phyloP scores from a whole-genome alignment of 2,329 filamentous ascomycete species.

The Aureobasidium sp. region DNA sequence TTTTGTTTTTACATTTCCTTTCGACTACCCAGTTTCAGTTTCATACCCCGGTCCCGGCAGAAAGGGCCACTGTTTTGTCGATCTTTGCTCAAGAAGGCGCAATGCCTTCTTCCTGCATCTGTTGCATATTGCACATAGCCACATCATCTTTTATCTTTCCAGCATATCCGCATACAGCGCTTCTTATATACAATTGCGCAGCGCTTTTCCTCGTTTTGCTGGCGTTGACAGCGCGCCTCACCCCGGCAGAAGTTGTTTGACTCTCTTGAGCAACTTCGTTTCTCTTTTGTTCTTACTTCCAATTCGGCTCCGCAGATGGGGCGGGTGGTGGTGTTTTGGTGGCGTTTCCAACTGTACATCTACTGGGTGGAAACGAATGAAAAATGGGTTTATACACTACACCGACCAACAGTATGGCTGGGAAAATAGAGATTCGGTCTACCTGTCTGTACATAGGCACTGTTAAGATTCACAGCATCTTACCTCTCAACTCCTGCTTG shows the following conservation, averaged over 20 bases:
- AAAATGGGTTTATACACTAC: not conserved
- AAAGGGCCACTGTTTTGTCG: constrained; percentile 9
- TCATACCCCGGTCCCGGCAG: constrained; percentile 10
- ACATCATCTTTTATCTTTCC: constrained; percentile 7
- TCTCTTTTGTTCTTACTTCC: constrained; percentile 4
- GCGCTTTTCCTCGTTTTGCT: not conserved
- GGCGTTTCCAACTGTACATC: constrained; percentile 6
- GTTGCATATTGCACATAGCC: constrained; percentile 8
- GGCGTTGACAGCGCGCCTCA: constrained; percentile 6
- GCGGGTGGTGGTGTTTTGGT: not conserved
- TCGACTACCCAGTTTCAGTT: constrained; percentile 3
- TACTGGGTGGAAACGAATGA: not conserved
- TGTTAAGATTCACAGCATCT: not conserved
- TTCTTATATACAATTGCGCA: not conserved
- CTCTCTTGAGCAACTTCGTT: not conserved
- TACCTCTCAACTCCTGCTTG: not conserved
- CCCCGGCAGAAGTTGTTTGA: not conserved
- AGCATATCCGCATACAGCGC: not conserved
- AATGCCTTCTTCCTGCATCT: not conserved
- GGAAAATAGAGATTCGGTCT: not conserved
- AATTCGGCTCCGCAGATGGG: not conserved
- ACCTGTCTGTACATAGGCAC: constrained; percentile 1
- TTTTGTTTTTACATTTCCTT: constrained; percentile 3
- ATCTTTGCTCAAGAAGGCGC: constrained; percentile 2
- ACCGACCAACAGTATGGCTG: not conserved